Evolutionary conservation across 1,284 basidiomycete species (phyloP), one percentile per base, ranked within the genome.

Genomic region (Cerrena zonata): DNA sequence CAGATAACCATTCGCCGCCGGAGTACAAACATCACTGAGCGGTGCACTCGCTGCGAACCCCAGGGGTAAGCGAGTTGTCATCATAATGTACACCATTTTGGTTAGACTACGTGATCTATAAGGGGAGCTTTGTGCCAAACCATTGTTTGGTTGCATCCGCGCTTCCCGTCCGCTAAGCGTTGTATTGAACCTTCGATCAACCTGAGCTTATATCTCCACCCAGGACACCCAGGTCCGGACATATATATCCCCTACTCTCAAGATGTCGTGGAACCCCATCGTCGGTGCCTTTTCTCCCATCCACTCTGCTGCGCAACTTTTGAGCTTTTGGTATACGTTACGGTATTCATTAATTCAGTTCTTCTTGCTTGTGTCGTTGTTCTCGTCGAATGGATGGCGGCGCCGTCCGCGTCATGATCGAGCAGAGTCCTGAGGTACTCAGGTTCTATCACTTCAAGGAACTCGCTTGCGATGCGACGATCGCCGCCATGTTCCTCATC

Each of bases 391-490:
- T 57, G 56, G 56, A 57, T 54, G 55, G 50, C 26, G 47, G 41
- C 52, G 44, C 25, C 45, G 25, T 45, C 7, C 7, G 30, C 30
- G 30, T 34, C 30, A 7, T 34, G 30, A 34, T 15, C 7, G 30
- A 34, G 30, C 30, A 34, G 15, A 34, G 30, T 54, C 41, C 23
- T 38, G 51, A 52, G 38, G 36, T 45, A 19, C 43, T 52, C 42
- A 48, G 47, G 18, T 58, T 54, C 49, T 46, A 54, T 44, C 48
- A 53, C 47, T 37, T 58, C 48, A 58, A 58, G 54, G 46, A 54
- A 41, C 47, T 51, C 36, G 41, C 52, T 38, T 56, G 54, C 25
- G 55, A 58, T 42, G 46, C 50, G 27, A 56, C 50, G 26, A 45
- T 45, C 5, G 46, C 56, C 18, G 50, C 54, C 11, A 58, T 55